Base-by-base conservation (phyloP, 352 stramenopile genomes). In the Plasmopara viticola region DNA sequence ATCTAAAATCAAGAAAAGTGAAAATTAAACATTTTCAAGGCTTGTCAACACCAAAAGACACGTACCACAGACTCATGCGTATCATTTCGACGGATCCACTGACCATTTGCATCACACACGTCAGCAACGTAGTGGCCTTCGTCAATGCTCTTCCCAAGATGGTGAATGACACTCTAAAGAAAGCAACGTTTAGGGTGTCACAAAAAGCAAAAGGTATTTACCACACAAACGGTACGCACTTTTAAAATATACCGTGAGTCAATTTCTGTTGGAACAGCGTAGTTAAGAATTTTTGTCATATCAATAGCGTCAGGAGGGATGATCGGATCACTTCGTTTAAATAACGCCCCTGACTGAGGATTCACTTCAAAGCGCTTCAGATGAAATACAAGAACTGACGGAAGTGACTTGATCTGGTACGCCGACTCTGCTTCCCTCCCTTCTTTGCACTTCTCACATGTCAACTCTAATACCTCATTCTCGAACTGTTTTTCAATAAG, bases 341-440 rank as follows among this genome's bases (percentile, higher is more conserved):
- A 89, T 14, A 88, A 51, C n/a, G 66, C 69, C 12, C 80, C 78
- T 15, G 64, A 80, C 17, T 70, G 50, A 18, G 75, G 72, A 28
- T 91, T 77, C 0, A 95, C 72, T 55, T 95, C 84, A 33, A 95
- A 95, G 28, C 84, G 76, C 64, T 95, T 95, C 31, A 95, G 38
- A 37, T 95, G 84, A 9, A 93, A 71, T 14, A 92, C 78, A 4
- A 95, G 56, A 20, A 93, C 64, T 0, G 69, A 71, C 12, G 84
- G 84, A 12, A 92, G 50, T 18, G 71, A 81, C 30, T 87, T 83
- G 12, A 92, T 68, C 13, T 70, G 54, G 33, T 89, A 90, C 15
- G 58, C 70, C 7, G 73, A 70, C 6, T 69, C 71, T 2, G 79
- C 84, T 57, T 87, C 66, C 5, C 77, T 76, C 4, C 84, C 84